phyloP scores from a whole-genome alignment of 2,329 filamentous ascomycete species.

The Fusarium paranaense region DNA sequence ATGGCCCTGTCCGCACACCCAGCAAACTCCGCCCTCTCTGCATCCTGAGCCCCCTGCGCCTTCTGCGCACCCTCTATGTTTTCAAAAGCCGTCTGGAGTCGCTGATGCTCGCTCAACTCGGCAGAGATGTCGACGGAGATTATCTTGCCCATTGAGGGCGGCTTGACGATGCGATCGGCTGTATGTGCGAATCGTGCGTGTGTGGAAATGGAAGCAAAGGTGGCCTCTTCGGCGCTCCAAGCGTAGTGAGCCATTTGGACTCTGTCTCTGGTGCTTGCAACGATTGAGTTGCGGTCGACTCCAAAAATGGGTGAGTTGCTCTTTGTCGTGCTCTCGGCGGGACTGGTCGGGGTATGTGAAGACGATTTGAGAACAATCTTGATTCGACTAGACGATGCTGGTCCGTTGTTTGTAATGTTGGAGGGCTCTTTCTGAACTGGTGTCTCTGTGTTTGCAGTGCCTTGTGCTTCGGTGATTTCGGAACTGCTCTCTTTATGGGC shows the following conservation, averaged over 20 bases:
- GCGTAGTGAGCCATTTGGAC: constrained; percentile 31
- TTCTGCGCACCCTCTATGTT: constrained; percentile 23
- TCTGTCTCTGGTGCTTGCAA: constrained; percentile 13
- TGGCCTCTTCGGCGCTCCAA: constrained; percentile 40
- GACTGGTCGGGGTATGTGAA: background rate
- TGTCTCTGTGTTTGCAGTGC: background rate
- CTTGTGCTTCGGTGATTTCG: background rate
- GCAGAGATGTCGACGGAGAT: background rate
- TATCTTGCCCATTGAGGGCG: background rate
- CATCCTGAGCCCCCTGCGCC: constrained; percentile 31
- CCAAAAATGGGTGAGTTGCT: constrained; percentile 36
- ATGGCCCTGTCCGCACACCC: constrained; percentile 42
- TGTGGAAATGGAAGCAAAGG: constrained; percentile 34
- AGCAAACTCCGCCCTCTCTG: constrained; percentile 40
- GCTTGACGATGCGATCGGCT: constrained; percentile 33
- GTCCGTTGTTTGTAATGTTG: background rate
- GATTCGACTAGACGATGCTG: constrained; percentile 13
- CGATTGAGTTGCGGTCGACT: constrained; percentile 24
- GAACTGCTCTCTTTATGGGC: background rate
- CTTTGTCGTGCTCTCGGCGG: constrained; percentile 9
- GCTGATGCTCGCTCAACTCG: constrained; percentile 10
- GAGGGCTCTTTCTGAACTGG: background rate
- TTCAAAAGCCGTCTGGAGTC: constrained; percentile 25
- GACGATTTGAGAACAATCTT: constrained; percentile 7
- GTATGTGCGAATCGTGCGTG: constrained; percentile 37